phyloP scores from a whole-genome alignment of 2,329 filamentous ascomycete species.

The Ophiostoma triangulosporum region DNA sequence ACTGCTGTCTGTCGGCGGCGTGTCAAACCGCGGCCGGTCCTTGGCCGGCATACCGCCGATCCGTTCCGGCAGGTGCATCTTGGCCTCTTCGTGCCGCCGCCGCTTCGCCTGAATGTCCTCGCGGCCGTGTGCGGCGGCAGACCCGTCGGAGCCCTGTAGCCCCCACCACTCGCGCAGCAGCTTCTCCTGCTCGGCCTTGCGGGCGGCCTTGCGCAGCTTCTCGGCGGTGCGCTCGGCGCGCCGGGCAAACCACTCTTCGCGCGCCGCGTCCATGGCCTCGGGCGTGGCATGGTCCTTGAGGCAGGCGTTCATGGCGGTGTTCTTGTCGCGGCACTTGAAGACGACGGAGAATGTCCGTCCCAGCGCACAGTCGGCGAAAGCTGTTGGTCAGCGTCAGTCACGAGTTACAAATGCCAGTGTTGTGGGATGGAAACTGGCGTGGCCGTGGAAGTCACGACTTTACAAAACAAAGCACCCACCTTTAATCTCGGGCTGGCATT shows the following conservation, averaged over 20 bases:
- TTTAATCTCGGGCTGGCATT: slow-evolving; percentile 68
- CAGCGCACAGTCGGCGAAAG: slow-evolving; percentile 81
- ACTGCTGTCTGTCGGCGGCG: not conserved
- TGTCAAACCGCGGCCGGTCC: slow-evolving; percentile 20
- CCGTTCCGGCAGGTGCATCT: slow-evolving; percentile 39
- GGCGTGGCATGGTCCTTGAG: slow-evolving; percentile 81
- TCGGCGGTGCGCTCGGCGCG: slow-evolving; percentile 57
- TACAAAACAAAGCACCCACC: slow-evolving; percentile 29
- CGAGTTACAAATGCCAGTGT: too few species aligned
- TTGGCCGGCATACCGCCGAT: slow-evolving; percentile 38
- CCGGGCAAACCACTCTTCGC: slow-evolving; percentile 84
- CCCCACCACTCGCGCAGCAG: slow-evolving; percentile 58
- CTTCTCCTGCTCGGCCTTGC: slow-evolving; percentile 48
- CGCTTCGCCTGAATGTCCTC: slow-evolving; percentile 31
- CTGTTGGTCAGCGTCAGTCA: slow-evolving; percentile 31
- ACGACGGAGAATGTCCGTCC: slow-evolving; percentile 77
- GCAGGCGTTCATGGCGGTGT: slow-evolving; percentile 82
- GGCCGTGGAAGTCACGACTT: too few species aligned
- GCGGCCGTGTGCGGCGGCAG: slow-evolving; percentile 35
- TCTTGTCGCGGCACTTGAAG: slow-evolving; percentile 69
- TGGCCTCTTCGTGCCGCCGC: slow-evolving; percentile 36
- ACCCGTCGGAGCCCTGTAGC: slow-evolving; percentile 30
- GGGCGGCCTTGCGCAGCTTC: slow-evolving; percentile 47
- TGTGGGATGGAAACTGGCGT: too few species aligned
- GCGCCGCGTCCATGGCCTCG: slow-evolving; percentile 71